Conservation (phyloP, 768 basidiomycete species). For the Pulveroboletus sp. region DNA sequence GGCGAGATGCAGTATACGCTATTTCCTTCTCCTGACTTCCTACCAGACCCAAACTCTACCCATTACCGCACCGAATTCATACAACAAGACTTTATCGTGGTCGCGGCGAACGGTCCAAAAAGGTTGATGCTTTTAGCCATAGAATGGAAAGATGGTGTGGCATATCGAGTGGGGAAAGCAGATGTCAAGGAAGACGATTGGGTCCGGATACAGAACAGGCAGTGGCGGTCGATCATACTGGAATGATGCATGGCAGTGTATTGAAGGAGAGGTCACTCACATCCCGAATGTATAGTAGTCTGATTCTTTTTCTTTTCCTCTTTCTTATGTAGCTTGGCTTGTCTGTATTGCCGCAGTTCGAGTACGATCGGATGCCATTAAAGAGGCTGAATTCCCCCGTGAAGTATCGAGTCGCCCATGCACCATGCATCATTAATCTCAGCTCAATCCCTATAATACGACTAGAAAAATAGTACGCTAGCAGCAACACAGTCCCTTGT, state of each 20-base stretch:
- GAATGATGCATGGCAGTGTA: background rate
- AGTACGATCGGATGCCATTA: too few relatives aligned
- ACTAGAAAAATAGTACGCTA: too few relatives aligned
- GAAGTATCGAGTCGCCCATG: too few relatives aligned
- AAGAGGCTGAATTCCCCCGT: too few relatives aligned
- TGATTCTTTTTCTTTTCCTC: too few relatives aligned
- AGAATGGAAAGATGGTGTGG: constrained; percentile 13
- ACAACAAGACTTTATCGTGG: constrained; percentile 9
- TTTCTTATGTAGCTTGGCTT: too few relatives aligned
- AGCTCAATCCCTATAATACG: too few relatives aligned
- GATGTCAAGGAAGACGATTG: background rate
- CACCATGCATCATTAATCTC: too few relatives aligned
- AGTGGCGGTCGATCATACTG: constrained; percentile 11
- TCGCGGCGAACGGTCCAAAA: background rate
- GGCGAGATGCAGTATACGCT: background rate
- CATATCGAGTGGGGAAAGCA: constrained; percentile 10
- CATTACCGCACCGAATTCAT: constrained; percentile 1
- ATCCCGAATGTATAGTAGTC: too few relatives aligned
- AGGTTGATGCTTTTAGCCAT: constrained; percentile 7
- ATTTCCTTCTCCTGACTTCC: background rate
- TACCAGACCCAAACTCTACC: background rate
- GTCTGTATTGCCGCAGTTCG: too few relatives aligned
- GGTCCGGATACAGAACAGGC: constrained; percentile 5
- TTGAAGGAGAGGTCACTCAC: background rate
- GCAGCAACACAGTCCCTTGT: too few relatives aligned